These are phyloP conservation scores for Solanum paucissectum DNA, from an alignment of 257 asterid genomes.

Conservation along the genomic window DNA sequence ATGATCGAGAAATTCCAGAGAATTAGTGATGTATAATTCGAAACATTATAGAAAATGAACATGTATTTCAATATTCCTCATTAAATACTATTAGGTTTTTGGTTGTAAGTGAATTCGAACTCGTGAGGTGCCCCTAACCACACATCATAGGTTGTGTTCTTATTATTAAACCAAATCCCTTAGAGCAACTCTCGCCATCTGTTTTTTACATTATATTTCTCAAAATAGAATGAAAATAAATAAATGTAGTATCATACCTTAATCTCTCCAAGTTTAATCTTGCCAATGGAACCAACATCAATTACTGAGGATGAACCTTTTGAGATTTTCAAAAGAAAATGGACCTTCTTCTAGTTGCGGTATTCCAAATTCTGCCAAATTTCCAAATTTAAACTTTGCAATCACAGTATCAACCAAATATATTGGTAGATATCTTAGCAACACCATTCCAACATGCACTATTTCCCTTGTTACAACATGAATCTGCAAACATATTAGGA, in stretches of 20 bases:
- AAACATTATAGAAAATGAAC: too few species aligned
- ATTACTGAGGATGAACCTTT: constrained; percentile 41
- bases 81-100: background rate
- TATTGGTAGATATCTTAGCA: constrained; percentile 10
- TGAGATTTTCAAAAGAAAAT: constrained; percentile 11
- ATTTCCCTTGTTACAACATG: constrained; percentile 25
- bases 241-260: constrained; percentile 4
- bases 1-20: background rate
- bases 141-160: background rate
- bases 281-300: background rate
- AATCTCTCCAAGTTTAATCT: constrained; percentile 23
- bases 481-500: constrained; percentile 10
- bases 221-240: background rate
- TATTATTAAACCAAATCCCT: background rate
- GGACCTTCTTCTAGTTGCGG: constrained; percentile 29
- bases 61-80: background rate
- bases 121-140: background rate
- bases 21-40: too few species aligned
- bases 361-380: constrained; percentile 23
- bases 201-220: background rate
- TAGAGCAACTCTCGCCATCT: background rate
- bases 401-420: constrained; percentile 16
- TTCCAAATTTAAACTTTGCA: background rate
- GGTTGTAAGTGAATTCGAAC: background rate
- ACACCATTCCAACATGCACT: constrained; percentile 31